Evolutionary conservation across 2,329 filamentous ascomycete genomes (phyloP).

Genomic region (Aciculosporium take): DNA sequence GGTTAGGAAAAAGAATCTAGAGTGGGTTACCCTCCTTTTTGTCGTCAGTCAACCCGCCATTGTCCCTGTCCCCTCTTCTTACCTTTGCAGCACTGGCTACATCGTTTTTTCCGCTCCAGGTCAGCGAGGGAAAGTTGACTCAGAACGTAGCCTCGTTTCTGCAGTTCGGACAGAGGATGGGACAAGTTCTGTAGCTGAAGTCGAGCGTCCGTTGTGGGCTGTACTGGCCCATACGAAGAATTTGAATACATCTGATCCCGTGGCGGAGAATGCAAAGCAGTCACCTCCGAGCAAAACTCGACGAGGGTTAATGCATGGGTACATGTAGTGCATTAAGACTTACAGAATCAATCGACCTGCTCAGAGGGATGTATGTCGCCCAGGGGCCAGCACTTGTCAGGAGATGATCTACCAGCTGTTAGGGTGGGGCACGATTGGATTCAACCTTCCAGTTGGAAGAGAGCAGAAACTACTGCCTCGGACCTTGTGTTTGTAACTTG

Average conservation of each 20-base stretch:
- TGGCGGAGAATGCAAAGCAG: background rate
- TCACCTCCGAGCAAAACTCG: background rate
- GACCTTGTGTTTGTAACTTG: too few relatives aligned
- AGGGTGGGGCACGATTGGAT: background rate
- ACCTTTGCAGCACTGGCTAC: constrained; percentile 15
- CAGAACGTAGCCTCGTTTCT: constrained; percentile 15
- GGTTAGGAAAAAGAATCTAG: background rate
- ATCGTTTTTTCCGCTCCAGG: constrained; percentile 19
- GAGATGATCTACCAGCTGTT: background rate
- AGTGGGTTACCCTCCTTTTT: too few relatives aligned
- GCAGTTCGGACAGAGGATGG: constrained; percentile 10
- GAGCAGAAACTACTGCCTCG: background rate
- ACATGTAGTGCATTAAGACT: background rate
- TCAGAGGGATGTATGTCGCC: background rate
- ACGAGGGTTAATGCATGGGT: background rate
- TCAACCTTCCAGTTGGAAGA: too few relatives aligned
- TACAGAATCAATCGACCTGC: background rate
- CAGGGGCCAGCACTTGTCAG: background rate
- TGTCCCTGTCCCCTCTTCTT: background rate
- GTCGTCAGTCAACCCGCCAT: background rate
- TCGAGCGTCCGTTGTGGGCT: constrained; percentile 10
- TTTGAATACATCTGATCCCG: constrained; percentile 2
- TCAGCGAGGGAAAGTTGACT: constrained; percentile 13
- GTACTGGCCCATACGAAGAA: constrained; percentile 7
- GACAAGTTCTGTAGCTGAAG: constrained; percentile 9